These are phyloP conservation scores for Alternaria rosae DNA, from an alignment of 2,329 filamentous ascomycete genomes.

Conservation along the genomic window DNA sequence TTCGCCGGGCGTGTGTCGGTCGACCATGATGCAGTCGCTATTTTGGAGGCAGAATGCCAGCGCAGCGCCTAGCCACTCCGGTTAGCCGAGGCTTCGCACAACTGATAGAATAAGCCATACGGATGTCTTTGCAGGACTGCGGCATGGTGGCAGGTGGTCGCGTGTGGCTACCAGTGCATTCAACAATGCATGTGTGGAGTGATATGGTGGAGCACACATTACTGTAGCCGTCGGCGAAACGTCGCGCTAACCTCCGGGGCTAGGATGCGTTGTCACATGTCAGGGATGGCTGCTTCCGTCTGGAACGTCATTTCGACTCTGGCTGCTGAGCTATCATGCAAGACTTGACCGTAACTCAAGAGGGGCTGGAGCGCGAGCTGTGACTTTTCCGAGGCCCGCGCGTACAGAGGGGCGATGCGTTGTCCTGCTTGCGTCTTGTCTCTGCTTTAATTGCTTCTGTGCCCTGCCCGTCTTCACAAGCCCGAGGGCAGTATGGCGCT, in stretches of 20 bases:
- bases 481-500: constrained; percentile 51
- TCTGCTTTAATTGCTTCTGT: constrained; percentile 6
- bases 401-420: constrained; percentile 12
- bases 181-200: constrained; percentile 8
- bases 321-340: constrained; percentile 5
- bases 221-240: not conserved
- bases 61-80: constrained; percentile 72
- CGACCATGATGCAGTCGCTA: constrained; percentile 93
- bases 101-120: constrained; percentile 62
- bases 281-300: constrained; percentile 6
- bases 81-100: not conserved
- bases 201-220: constrained; percentile 14
- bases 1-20: constrained; percentile 85
- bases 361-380: constrained; percentile 4
- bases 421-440: constrained; percentile 4
- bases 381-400: constrained; percentile 8
- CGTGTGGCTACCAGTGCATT: constrained; percentile 1
- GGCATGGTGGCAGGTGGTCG: constrained; percentile 68
- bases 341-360: constrained; percentile 3
- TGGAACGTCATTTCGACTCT: constrained; percentile 15
- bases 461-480: not conserved
- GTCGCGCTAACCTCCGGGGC: constrained; percentile 18
- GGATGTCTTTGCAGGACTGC: constrained; percentile 94
- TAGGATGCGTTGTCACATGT: constrained; percentile 29
- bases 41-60: constrained; percentile 94